phyloP scores from a whole-genome alignment of 768 basidiomycete genomes.

The Psilocybe cubensis region DNA sequence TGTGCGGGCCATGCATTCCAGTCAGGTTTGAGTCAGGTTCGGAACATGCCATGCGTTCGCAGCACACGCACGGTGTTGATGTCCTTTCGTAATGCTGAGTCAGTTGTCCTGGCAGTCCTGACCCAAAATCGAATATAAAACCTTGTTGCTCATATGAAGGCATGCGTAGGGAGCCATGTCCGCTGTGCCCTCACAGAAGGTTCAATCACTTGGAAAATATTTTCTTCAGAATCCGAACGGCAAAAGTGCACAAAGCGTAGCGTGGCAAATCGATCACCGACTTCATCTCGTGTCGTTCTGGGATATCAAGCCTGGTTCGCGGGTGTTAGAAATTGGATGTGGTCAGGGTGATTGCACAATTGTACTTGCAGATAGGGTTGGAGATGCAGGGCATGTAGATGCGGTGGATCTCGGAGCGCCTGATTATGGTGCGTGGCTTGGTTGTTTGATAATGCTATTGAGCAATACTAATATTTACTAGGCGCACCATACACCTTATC shows the following conservation, averaged over 20 bases:
- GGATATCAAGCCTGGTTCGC: constrained; percentile 10
- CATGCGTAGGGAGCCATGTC: too few relatives aligned
- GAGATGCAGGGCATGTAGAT: constrained; percentile 9
- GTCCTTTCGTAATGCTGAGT: too few relatives aligned
- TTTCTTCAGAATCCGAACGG: background rate
- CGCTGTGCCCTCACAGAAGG: background rate
- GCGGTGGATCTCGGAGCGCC: constrained; percentile 14
- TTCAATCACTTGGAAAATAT: background rate
- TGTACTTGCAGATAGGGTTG: constrained; percentile 13
- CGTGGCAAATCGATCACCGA: constrained; percentile 6
- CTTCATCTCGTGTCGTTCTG: constrained; percentile 2
- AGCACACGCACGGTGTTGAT: too few relatives aligned
- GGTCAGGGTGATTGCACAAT: constrained; percentile 18
- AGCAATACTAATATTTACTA: background rate
- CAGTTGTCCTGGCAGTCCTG: too few relatives aligned
- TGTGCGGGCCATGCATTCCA: too few relatives aligned
- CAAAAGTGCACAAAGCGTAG: background rate
- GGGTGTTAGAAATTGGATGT: constrained; percentile 14
- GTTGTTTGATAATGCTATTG: background rate
- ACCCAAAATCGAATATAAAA: too few relatives aligned
- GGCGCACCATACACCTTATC: constrained; percentile 13
- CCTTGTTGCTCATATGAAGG: too few relatives aligned
- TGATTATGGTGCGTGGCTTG: constrained; percentile 11
- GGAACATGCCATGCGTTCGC: too few relatives aligned
- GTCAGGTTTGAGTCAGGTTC: too few relatives aligned